Conservation (phyloP, 2,329 filamentous ascomycete species). For the Colletotrichum simmondsii region DNA sequence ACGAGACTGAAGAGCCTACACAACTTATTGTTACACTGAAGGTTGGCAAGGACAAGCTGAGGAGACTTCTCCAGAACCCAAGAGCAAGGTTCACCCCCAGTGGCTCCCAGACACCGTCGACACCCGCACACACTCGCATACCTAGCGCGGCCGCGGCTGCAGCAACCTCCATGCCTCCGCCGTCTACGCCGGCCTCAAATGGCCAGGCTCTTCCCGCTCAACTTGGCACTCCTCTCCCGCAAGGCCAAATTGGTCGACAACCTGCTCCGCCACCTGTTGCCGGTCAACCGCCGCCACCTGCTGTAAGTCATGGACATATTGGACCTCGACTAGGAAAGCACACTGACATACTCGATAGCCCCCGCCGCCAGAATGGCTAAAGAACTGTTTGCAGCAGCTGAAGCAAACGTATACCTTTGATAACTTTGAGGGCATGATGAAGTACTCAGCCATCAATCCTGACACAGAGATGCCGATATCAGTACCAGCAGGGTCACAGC, state of each 20-base stretch:
- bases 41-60: conserved; percentile 77
- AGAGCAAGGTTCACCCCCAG: conserved; percentile 37
- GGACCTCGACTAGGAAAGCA: background rate
- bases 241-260: conserved; percentile 72
- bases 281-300: conserved; percentile 64
- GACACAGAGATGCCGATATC: conserved; percentile 74
- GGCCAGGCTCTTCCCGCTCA: conserved; percentile 34
- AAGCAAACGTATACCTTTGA: conserved; percentile 80
- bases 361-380: conserved; percentile 87
- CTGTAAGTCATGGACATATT: conserved; percentile 63
- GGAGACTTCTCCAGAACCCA: conserved; percentile 70
- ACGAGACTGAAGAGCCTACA: conserved; percentile 82
- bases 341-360: conserved; percentile 64
- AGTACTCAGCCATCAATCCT: conserved; percentile 83
- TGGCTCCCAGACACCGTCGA: conserved; percentile 45
- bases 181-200: conserved; percentile 47
- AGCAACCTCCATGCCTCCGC: conserved; percentile 48
- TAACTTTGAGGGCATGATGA: conserved; percentile 90
- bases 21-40: conserved; percentile 80
- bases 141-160: conserved; percentile 40
- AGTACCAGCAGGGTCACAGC: conserved; percentile 57
- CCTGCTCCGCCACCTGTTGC: conserved; percentile 72
- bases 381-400: conserved; percentile 76
- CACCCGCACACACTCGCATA: conserved; percentile 43
- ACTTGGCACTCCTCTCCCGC: conserved; percentile 47